phyloP scores from a whole-genome alignment of 2,329 filamentous ascomycete species.

The Macroventuria anomochaeta region DNA sequence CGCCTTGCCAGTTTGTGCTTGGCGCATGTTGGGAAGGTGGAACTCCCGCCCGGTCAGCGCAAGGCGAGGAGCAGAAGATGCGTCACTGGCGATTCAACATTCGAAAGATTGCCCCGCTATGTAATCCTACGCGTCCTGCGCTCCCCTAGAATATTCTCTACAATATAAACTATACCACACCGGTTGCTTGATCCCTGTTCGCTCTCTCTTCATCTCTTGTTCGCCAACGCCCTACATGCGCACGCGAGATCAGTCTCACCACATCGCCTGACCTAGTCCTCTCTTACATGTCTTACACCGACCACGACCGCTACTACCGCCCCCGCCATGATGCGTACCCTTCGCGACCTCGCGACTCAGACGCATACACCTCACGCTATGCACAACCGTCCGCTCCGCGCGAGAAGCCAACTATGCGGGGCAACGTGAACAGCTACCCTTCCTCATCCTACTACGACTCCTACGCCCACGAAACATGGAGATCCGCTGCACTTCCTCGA shows the following conservation, averaged over 20 bases:
- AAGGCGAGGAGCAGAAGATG: constrained; percentile 4
- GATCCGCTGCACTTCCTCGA: constrained; percentile 25
- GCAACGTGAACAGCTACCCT: constrained; percentile 25
- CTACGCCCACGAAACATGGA: constrained; percentile 40
- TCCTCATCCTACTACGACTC: constrained; percentile 23
- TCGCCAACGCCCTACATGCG: constrained; percentile 13
- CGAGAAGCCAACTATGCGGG: constrained; percentile 16
- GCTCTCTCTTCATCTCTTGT: too few species aligned
- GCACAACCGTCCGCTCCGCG: constrained; percentile 1
- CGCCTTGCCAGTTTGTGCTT: constrained; percentile 8
- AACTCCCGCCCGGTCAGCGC: background rate
- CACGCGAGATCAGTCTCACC: constrained; percentile 6
- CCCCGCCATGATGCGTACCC: constrained; percentile 8
- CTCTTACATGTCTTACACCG: constrained; percentile 31
- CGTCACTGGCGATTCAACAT: constrained; percentile 19
- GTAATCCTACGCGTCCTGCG: constrained; percentile 5
- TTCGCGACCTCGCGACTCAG: constrained; percentile 31
- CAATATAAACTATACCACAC: constrained; percentile 1
- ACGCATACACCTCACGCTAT: constrained; percentile 14
- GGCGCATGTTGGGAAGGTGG: constrained; percentile 1
- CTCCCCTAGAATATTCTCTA: constrained; percentile 7
- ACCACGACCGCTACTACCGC: constrained; percentile 35
- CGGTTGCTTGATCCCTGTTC: background rate
- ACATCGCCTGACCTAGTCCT: constrained; percentile 13
- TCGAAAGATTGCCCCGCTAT: constrained; percentile 12